Base-by-base conservation (phyloP, 352 stramenopile species). In the Globisporangium barbulae region DNA sequence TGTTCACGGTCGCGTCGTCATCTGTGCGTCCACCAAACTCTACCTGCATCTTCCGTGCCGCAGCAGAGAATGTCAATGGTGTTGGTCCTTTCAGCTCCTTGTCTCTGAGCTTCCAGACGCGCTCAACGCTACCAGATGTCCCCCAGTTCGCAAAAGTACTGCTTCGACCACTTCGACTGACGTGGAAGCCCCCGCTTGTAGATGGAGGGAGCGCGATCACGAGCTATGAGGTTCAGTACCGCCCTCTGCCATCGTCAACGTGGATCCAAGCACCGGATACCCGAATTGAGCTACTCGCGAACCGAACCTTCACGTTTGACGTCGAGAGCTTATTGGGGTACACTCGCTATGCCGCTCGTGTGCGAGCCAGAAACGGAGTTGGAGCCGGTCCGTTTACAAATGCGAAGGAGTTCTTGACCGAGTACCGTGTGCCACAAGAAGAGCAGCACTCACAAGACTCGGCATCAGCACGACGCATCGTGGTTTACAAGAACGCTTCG, bases 1-100 rank as follows among this genome's bases (percentile, higher is more conserved):
- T 48, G 10, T 67, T 67, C n/a, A 84, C 78, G 0, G 57, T 76
- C 50, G 57, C 67, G 1, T 56, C 59, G 0, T 89, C 81, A 0
- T 57, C 73, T 10, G 31, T 59, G 33, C 57, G 69, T 17, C 50
- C 65, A 0, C 74, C 81, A 25, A 87, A 83, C 12, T 75, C 75
- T 7, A 75, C 64, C 9, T 91, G 82, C 31, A 41, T 64, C 3
- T 91, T 89, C 55, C 79, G 82, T 41, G 78, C 88, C 31, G 61
- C 74, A 33, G 82, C 79, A 1, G 67, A 58, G 4, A 89, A 79
- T 50, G 75, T 50, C 0, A 91, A 89, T 47, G 79, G 79, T 10
- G 41, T 73, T 25, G 82, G 82, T 2, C 76, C 79, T 0, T 91
- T 88, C 66, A 85, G 79, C 33, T 13, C 49, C 0, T 13, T 66